phyloP scores from a whole-genome alignment of 2,329 filamentous ascomycete genomes.

The Ceratocystis eucalypticola region DNA sequence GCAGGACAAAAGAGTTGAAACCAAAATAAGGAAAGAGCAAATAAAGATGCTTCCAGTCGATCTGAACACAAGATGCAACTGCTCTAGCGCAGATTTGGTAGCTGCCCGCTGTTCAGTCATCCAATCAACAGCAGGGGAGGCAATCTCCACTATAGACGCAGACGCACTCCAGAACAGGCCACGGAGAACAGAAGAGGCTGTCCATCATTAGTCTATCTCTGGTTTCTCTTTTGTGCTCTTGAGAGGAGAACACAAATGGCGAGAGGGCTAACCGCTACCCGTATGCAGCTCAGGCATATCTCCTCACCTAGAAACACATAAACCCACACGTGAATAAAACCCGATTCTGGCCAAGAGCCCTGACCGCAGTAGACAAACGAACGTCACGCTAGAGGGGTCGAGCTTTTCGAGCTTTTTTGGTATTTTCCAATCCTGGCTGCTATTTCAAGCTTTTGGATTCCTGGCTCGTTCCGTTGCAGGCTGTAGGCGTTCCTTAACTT shows the following conservation, averaged over 20 bases:
- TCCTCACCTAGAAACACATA: not conserved
- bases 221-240: too few relatives aligned
- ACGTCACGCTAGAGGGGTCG: slow-evolving; percentile 5
- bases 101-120: not conserved
- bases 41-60: not conserved
- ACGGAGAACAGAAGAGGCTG: not conserved
- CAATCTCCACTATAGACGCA: not conserved
- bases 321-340: not conserved
- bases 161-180: not conserved
- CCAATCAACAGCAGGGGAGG: not conserved
- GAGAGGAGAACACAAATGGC: too few relatives aligned
- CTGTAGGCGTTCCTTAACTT: not conserved
- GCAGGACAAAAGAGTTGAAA: not conserved
- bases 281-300: not conserved
- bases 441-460: slow-evolving; percentile 6
- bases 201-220: too few relatives aligned
- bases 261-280: too few relatives aligned
- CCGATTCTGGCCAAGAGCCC: not conserved
- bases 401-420: slow-evolving; percentile 3
- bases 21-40: not conserved
- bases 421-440: not conserved
- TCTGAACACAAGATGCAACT: slow-evolving; percentile 3
- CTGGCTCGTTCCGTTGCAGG: slow-evolving; percentile 1
- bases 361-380: not conserved
- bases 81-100: slow-evolving; percentile 1